Evolutionary conservation across 2,329 filamentous ascomycete genomes (phyloP), one percentile per base, ranked within the genome.

Genomic region (Trichoderma sp.): DNA sequence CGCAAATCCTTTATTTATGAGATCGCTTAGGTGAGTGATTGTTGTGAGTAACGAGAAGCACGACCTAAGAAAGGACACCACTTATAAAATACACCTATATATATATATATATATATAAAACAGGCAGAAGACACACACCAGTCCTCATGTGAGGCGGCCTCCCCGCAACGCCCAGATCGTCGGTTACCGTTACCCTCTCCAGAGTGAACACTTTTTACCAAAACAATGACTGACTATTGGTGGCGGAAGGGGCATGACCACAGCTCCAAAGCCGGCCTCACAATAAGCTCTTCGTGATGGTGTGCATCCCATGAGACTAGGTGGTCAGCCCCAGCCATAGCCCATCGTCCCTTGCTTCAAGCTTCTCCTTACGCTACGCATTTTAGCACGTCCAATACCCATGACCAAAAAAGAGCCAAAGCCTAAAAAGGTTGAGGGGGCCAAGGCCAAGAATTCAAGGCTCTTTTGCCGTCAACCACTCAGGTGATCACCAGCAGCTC

Each of bases 251-350:
- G 38, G 69, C 60, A 72, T 64, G 69, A 64, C 69, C 69, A 38
- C 41, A 64, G 60, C 69, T 45, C n/a, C 69, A 41, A 50, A 24
- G 29, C 38, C 35, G 24, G 69, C 14, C 16, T 64, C 33, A 59
- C 50, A 71, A 71, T 60, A 71, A 60, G 67, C 67, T 41, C 21
- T 24, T 71, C 24, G 27, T 72, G 69, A 29, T 64, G 59, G 69
- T 50, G 60, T 35, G 68, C 68, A 71, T 16, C 56, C 38, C 35
- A 18, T 33, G 38, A 41, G 50, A 24, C 50, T 11, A 56, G 56
- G 41, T 65, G 69, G 69, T 72, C 69, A 64, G 69, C 69, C 41
- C 63, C 60, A 64, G 69, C 69, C 41, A 60, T 59, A 21, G 18
- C 59, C 33, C 38, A 14, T 18, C n/a, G 66, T 31, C 16, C 33